A percentile compares a stretch with the other conserved stretches of the same genome.
Evolutionary conservation across 176 grass and related monocot genomes (phyloP).

Genomic region (Themeda triandra): DNA sequence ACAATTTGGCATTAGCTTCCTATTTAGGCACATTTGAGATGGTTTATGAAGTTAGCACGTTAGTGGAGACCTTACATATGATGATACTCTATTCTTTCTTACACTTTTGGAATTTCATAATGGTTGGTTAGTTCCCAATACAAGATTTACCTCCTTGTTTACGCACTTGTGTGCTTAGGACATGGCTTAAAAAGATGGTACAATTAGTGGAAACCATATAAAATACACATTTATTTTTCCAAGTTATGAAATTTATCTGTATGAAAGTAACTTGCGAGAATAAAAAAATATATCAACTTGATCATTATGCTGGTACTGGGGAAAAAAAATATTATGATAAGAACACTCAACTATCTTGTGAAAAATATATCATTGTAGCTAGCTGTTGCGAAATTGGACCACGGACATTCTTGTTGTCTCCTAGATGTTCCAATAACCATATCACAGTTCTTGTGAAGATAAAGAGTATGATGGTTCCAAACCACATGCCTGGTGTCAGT

Average conservation of each 20-base stretch:
- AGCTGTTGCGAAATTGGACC: neutral
- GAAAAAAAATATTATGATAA: neutral
- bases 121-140: too few species aligned
- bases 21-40: neutral
- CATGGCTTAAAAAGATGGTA: neutral
- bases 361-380: conserved; percentile 31
- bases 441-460: conserved; percentile 47
- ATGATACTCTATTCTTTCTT: too few species aligned
- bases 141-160: neutral
- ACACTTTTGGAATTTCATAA: too few species aligned
- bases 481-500: conserved; percentile 33
- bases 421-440: conserved; percentile 43
- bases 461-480: conserved; percentile 38
- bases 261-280: neutral
- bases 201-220: neutral
- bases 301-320: neutral
- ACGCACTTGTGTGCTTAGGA: neutral
- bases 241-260: neutral
- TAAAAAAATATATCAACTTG: neutral
- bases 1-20: neutral
- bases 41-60: neutral
- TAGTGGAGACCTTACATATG: neutral
- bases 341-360: conserved; percentile 35
- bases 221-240: neutral
- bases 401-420: neutral